These are phyloP conservation scores for Malbranchea cinnamomea DNA, from an alignment of 2,329 filamentous ascomycete species.

Conservation along the genomic window DNA sequence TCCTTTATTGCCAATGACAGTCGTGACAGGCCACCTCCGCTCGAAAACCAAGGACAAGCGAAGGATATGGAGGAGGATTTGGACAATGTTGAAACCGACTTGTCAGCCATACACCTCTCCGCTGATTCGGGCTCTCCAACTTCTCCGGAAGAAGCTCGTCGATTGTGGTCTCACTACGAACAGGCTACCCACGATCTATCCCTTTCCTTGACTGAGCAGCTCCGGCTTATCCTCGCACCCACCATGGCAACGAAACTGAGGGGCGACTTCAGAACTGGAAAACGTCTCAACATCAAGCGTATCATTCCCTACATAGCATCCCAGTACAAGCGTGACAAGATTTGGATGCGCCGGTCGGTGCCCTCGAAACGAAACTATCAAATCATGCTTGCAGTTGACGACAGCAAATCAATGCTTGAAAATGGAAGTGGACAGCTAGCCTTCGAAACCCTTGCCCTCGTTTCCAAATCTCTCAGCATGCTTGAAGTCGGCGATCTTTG, in stretches of 20 bases:
- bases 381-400: conserved; percentile 92
- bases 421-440: conserved; percentile 62
- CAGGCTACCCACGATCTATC: conserved; percentile 71
- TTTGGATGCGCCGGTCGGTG: conserved; percentile 91
- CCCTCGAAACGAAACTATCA: conserved; percentile 93
- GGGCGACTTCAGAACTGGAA: conserved; percentile 91
- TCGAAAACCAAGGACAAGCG: conserved; percentile 22
- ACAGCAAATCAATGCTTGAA: conserved; percentile 88
- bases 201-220: conserved; percentile 78
- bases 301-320: conserved; percentile 99
- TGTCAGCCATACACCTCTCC: conserved; percentile 59
- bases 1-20: conserved; percentile 41
- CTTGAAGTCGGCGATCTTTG: conserved; percentile 90
- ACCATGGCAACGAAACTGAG: conserved; percentile 93
- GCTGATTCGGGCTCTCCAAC: conserved; percentile 31
- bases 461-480: conserved; percentile 75
- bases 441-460: conserved; percentile 85
- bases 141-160: conserved; percentile 45
- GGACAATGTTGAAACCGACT: conserved; percentile 37
- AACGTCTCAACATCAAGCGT: conserved; percentile 96
- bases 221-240: conserved; percentile 86
- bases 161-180: conserved; percentile 77
- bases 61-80: conserved; percentile 30
- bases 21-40: conserved; percentile 16
- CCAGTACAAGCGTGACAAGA: conserved; percentile 97